phyloP scores from a whole-genome alignment of 2,329 filamentous ascomycete genomes.

The Phialophora expanda region DNA sequence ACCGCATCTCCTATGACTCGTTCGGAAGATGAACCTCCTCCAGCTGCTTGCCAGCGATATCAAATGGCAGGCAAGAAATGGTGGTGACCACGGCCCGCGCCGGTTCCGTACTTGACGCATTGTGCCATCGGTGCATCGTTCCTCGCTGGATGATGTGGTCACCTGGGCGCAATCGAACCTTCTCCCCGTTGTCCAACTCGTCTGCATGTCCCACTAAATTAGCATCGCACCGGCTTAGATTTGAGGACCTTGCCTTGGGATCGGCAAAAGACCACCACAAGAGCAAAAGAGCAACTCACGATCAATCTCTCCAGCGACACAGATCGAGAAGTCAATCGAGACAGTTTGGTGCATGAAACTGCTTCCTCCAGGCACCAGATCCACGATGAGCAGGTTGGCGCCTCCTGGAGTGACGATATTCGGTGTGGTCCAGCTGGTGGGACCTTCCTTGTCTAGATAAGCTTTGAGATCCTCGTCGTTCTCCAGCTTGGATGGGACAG shows the following conservation, averaged over 20 bases:
- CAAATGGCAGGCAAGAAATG: slow-evolving; percentile 32
- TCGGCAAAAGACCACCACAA: background rate
- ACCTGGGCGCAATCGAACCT: slow-evolving; percentile 33
- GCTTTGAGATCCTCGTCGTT: slow-evolving; percentile 34
- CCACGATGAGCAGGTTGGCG: slow-evolving; percentile 33
- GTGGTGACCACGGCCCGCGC: slow-evolving; percentile 31
- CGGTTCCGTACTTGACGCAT: slow-evolving; percentile 33
- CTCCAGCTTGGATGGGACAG: slow-evolving; percentile 28
- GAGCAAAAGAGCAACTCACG: slow-evolving; percentile 22
- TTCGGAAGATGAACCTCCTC: slow-evolving; percentile 25
- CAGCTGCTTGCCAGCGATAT: slow-evolving; percentile 34
- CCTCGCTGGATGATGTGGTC: slow-evolving; percentile 38
- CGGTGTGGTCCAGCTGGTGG: slow-evolving; percentile 27
- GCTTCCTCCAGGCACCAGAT: slow-evolving; percentile 30
- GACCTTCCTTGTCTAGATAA: slow-evolving; percentile 28
- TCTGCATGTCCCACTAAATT: slow-evolving; percentile 1
- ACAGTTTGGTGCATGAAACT: slow-evolving; percentile 35
- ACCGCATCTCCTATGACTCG: slow-evolving; percentile 1
- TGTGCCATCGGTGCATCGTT: slow-evolving; percentile 36
- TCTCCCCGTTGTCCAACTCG: slow-evolving; percentile 34
- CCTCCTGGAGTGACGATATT: slow-evolving; percentile 33
- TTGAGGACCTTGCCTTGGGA: background rate
- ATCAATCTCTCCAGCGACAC: slow-evolving; percentile 32
- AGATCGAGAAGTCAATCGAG: slow-evolving; percentile 36
- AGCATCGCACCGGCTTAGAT: background rate